Percentiles rank a stretch among this genome's conserved stretches.
Conservation (phyloP, 176 grass and related monocot genomes). For the Bromus sterilis region DNA sequence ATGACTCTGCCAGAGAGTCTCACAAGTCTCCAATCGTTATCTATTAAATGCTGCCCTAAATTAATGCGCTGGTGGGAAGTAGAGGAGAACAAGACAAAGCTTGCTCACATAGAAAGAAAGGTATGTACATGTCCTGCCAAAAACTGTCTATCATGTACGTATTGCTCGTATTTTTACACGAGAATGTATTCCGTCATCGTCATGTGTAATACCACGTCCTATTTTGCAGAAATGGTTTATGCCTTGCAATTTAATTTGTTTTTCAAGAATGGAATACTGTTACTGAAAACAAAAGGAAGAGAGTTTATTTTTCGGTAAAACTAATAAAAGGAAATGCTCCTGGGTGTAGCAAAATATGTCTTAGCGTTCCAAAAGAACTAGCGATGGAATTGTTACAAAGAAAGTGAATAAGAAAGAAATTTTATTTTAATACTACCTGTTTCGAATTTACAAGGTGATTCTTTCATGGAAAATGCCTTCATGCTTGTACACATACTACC, state of each 20-base stretch:
- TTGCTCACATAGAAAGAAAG: background rate
- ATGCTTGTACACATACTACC: background rate
- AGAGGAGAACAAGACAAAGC: background rate
- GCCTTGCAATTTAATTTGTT: background rate
- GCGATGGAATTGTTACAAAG: background rate
- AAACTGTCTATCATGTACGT: background rate
- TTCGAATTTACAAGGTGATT: background rate
- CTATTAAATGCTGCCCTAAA: background rate
- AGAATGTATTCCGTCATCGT: background rate
- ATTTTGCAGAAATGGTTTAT: background rate
- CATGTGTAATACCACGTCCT: background rate
- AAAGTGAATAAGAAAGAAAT: background rate
- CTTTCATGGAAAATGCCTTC: background rate
- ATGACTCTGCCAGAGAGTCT: background rate
- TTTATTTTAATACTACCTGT: background rate
- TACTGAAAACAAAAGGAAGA: background rate
- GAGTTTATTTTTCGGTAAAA: background rate
- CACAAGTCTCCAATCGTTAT: background rate
- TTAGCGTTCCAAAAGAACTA: background rate
- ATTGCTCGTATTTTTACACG: background rate
- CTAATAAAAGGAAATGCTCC: background rate
- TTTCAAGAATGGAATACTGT: background rate
- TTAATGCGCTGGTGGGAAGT: background rate
- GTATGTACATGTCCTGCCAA: background rate
- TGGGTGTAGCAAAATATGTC: background rate